phyloP scores from a whole-genome alignment of 73 alveolate species.

The Vitrella brassicaformis region DNA sequence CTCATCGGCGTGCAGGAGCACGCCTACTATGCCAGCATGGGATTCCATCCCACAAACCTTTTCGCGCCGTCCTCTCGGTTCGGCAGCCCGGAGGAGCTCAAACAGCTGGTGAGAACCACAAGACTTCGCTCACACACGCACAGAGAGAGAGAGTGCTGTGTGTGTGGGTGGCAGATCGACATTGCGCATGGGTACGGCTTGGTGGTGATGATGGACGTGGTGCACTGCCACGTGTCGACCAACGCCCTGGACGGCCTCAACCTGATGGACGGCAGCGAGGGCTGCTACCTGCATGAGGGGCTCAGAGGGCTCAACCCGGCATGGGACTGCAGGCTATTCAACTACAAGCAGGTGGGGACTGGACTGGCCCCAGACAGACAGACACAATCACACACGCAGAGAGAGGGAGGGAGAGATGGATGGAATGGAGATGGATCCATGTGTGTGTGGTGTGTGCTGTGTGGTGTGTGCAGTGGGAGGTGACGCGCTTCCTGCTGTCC shows the following conservation, averaged over 20 bases:
- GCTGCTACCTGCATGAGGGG: conserved; percentile 89
- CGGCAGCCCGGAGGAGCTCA: conserved; percentile 97
- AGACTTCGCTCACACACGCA: not conserved
- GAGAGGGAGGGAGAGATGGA: too few relatives aligned
- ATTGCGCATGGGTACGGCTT: conserved; percentile 82
- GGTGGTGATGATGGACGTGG: conserved; percentile 82
- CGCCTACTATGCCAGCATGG: conserved; percentile 87
- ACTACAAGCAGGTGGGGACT: too few relatives aligned
- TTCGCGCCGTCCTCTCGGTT: conserved; percentile 71
- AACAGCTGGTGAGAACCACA: conserved; percentile 39
- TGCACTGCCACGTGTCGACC: conserved; percentile 89
- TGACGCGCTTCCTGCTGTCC: conserved; percentile 79
- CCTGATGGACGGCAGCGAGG: conserved; percentile 94
- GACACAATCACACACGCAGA: too few relatives aligned
- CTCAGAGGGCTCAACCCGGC: conserved; percentile 79
- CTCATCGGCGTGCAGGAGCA: conserved; percentile 95
- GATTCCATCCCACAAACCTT: conserved; percentile 91
- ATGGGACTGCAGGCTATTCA: conserved; percentile 93
- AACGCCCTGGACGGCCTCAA: conserved; percentile 91
- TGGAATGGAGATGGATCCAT: too few relatives aligned
- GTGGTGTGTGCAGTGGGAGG: too few relatives aligned
- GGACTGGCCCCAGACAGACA: too few relatives aligned
- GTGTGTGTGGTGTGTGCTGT: too few relatives aligned
- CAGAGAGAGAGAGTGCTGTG: not conserved
- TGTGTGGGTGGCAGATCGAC: conserved; percentile 45